These are phyloP conservation scores for Alternaria infectoria DNA, from an alignment of 2,329 filamentous ascomycete species.

Conservation along the genomic window DNA sequence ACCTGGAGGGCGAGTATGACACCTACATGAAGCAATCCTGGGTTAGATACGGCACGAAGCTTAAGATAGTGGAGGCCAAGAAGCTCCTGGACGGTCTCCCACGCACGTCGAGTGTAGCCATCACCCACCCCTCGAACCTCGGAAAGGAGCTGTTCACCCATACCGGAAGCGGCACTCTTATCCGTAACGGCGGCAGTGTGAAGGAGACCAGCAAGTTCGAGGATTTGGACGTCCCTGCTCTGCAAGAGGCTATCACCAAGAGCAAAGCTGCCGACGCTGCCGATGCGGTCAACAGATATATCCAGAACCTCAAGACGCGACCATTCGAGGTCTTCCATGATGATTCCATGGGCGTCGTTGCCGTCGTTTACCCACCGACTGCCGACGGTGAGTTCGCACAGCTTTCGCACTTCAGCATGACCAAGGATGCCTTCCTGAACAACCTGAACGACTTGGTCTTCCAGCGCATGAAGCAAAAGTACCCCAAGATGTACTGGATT, in stretches of 20 bases:
- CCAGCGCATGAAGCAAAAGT: conserved; percentile 89
- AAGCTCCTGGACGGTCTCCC: conserved; percentile 88
- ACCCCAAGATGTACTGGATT: conserved; percentile 92
- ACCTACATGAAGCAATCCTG: conserved; percentile 91
- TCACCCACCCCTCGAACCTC: conserved; percentile 93
- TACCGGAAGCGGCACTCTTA: conserved; percentile 90
- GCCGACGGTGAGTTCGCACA: conserved; percentile 74
- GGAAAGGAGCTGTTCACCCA: conserved; percentile 98
- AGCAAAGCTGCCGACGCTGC: conserved; percentile 81
- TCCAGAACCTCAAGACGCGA: conserved; percentile 76
- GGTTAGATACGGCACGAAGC: conserved; percentile 91
- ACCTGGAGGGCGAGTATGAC: conserved; percentile 95
- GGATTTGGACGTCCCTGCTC: conserved; percentile 76
- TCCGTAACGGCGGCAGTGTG: conserved; percentile 89
- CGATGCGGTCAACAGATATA: conserved; percentile 84
- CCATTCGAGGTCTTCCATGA: conserved; percentile 95
- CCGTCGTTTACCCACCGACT: conserved; percentile 79
- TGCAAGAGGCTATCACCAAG: conserved; percentile 82
- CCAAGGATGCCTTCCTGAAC: conserved; percentile 91
- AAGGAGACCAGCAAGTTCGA: conserved; percentile 72
- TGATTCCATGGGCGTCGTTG: conserved; percentile 89
- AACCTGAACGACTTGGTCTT: conserved; percentile 97
- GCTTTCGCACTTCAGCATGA: conserved; percentile 88
- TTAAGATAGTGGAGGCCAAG: conserved; percentile 99
- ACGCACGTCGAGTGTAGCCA: conserved; percentile 91